A percentile compares a stretch with the other conserved stretches of the same genome.
Evolutionary conservation across 2,329 filamentous ascomycete species (phyloP).

Genomic region (Taxawa tesnikishii): DNA sequence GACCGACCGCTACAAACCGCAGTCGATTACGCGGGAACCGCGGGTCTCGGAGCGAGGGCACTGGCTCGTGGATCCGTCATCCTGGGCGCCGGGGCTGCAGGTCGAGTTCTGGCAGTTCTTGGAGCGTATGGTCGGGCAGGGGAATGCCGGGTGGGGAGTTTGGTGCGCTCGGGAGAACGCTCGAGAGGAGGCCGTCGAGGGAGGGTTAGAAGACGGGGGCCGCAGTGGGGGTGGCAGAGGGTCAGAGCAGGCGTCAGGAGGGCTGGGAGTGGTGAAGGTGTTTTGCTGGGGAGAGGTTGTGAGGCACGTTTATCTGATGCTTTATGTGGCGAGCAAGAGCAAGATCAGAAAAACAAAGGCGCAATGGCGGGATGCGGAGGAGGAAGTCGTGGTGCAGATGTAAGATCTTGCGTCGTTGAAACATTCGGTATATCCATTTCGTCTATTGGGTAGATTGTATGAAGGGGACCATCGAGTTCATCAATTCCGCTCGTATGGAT

Average conservation of each 20-base stretch:
- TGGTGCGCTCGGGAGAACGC: conserved; percentile 33
- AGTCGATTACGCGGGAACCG: conserved; percentile 33
- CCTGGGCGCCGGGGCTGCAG: conserved; percentile 40
- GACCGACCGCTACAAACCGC: conserved; percentile 20
- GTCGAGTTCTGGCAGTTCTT: conserved; percentile 51
- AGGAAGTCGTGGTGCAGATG: conserved; percentile 43
- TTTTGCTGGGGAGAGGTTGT: conserved; percentile 71
- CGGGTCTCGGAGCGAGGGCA: conserved; percentile 59
- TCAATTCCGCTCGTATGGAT: not conserved
- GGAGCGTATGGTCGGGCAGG: conserved; percentile 44
- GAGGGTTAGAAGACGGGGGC: not conserved
- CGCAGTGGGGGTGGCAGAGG: conserved; percentile 11
- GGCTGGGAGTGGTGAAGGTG: conserved; percentile 41
- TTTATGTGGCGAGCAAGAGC: conserved; percentile 60
- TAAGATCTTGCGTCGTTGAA: too few relatives aligned
- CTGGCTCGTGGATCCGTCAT: conserved; percentile 53
- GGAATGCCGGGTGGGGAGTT: conserved; percentile 55
- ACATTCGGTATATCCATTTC: too few relatives aligned
- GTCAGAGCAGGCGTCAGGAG: conserved; percentile 9
- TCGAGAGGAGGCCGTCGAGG: not conserved
- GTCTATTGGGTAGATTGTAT: conserved; percentile 1
- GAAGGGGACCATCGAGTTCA: conserved; percentile 4
- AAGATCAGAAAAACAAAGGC: conserved; percentile 45
- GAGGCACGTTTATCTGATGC: conserved; percentile 59
- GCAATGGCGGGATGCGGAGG: conserved; percentile 55